phyloP scores from a whole-genome alignment of 805 yeast genomes.

The Metschnikowia vanudenii region DNA sequence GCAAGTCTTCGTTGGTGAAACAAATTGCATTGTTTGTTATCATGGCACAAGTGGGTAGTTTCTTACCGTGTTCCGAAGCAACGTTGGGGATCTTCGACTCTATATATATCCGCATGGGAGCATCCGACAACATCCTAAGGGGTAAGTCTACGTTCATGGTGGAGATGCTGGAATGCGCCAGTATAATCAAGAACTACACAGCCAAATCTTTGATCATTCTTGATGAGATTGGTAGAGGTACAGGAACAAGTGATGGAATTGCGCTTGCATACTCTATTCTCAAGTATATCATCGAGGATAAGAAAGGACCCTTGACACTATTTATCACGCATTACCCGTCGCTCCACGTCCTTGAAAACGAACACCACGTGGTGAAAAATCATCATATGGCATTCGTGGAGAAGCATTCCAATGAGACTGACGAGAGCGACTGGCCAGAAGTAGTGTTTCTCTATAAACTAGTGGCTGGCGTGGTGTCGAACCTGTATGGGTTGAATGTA shows the following conservation, averaged over 20 bases:
- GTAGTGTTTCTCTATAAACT: slow-evolving; percentile 40
- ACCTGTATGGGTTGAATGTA: slow-evolving; percentile 83
- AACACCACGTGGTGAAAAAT: slow-evolving; percentile 47
- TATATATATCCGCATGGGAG: slow-evolving; percentile 82
- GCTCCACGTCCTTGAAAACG: slow-evolving; percentile 50
- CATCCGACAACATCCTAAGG: slow-evolving; percentile 68
- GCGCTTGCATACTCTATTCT: slow-evolving; percentile 77
- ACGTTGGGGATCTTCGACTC: slow-evolving; percentile 69
- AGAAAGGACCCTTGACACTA: slow-evolving; percentile 52
- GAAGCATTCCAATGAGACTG: slow-evolving; percentile 26
- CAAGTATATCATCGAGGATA: slow-evolving; percentile 47
- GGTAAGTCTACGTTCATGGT: slow-evolving; percentile 85
- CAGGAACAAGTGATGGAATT: slow-evolving; percentile 69
- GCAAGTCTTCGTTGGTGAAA: slow-evolving; percentile 74
- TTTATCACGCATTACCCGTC: slow-evolving; percentile 86
- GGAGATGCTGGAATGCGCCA: slow-evolving; percentile 65
- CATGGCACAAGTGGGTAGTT: slow-evolving; percentile 77
- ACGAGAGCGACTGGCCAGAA: slow-evolving; percentile 32
- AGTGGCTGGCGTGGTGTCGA: slow-evolving; percentile 40
- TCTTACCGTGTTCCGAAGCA: slow-evolving; percentile 64
- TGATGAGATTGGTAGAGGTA: slow-evolving; percentile 85
- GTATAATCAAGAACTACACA: slow-evolving; percentile 54
- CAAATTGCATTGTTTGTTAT: slow-evolving; percentile 69
- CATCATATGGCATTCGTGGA: slow-evolving; percentile 70
- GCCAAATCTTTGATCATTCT: slow-evolving; percentile 57